These are phyloP conservation scores for Fraxinus latifolia DNA, from an alignment of 305 asterid species.

Conservation along the genomic window DNA sequence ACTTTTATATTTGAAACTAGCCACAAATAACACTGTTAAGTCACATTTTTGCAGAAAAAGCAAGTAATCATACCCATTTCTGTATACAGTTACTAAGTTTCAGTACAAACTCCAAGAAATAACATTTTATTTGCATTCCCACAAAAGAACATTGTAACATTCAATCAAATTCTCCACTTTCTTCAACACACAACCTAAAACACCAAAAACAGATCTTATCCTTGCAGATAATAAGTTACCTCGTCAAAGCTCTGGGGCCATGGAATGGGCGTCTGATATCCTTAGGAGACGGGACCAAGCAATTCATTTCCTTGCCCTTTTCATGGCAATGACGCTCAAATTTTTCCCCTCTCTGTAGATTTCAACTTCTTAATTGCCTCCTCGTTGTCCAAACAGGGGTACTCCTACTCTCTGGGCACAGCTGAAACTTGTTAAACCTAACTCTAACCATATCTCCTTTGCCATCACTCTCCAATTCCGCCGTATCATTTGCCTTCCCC, in stretches of 20 bases:
- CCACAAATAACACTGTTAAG: neutral
- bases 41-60: neutral
- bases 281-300: conserved; percentile 85
- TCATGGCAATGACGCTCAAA: conserved; percentile 87
- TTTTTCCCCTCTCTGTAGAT: conserved; percentile 67
- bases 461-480: conserved; percentile 36
- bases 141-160: neutral
- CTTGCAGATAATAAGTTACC: conserved; percentile 36
- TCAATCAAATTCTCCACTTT: neutral
- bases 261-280: conserved; percentile 64
- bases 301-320: conserved; percentile 58
- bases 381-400: conserved; percentile 81
- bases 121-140: neutral
- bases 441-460: conserved; percentile 35
- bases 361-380: conserved; percentile 55
- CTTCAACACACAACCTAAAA: neutral
- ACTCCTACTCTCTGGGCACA: conserved; percentile 66
- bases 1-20: neutral
- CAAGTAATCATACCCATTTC: neutral
- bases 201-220: neutral
- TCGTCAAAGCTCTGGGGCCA: conserved; percentile 93
- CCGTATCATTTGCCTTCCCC: conserved; percentile 47
- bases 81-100: neutral
- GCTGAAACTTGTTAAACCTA: conserved; percentile 50
- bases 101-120: neutral